Evolutionary conservation across 2,329 filamentous ascomycete species (phyloP), one percentile per base, ranked within the genome.

Genomic region (Periconia sp.): DNA sequence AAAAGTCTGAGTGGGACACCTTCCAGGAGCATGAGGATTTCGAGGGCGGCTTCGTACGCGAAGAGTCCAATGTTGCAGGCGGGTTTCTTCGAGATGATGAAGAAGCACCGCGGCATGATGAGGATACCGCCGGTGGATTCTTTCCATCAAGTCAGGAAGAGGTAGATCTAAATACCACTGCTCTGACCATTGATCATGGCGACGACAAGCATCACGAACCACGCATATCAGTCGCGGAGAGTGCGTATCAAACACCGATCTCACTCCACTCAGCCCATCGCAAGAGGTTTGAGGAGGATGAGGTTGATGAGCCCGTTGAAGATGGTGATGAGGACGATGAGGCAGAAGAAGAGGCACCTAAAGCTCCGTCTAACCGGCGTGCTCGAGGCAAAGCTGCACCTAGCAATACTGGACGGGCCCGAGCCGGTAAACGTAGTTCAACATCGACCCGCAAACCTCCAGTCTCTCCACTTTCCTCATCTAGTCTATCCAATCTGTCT

Each of bases 31-130:
- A 65, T 2, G 40, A 59, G 9, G 57, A 65, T 31, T 72, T 69
- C 18, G 73, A 72, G 23, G 73, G 73, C 9, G 74, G 74, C 32
- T 73, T 76, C 33, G 35, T 68, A 11, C 65, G 66, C 18, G 72
- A 70, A 1, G 59, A 64, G 23, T 34, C 31, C 28, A 38, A 46
- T 13, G 39, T 35, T 21, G 43, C 38, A 11, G 55, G 51, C 1
- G 58, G 58, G 0, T 60, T 54, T 26, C 5, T 55, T 8, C 37
- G 16, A 5, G 28, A 31, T 13, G 36, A 40, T 15, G 39, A 53
- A 16, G 54, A 64, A 33, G 56, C 40, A 5, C 11, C 15, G 15
- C 36, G 23, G 9, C 13, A 12, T 30, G 32, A 68, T 17, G 63
- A 66, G 16, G 68, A 56, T 40, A 65, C 50, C 56, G 63, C 26